Evolutionary conservation across 257 asterid genomes (phyloP).

Genomic region (Rehmannia glutinosa): DNA sequence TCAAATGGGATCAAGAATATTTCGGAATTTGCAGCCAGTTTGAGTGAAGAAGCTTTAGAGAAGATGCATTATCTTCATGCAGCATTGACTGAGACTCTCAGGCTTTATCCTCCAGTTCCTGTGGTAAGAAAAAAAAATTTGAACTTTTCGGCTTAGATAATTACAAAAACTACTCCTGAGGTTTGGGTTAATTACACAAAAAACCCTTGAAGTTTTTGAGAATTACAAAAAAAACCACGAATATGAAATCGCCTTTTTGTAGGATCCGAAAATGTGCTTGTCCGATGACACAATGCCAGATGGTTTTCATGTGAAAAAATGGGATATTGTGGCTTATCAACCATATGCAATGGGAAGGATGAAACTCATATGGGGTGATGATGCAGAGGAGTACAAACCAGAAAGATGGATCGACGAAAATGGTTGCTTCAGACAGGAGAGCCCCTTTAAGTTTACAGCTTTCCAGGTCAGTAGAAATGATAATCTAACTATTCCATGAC

Average conservation of each 20-base stretch:
- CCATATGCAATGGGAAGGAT: conserved; percentile 66
- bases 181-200: too few relatives aligned
- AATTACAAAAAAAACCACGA: too few relatives aligned
- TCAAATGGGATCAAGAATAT: too few relatives aligned
- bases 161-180: too few relatives aligned
- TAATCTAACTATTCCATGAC: background rate
- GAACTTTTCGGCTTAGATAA: too few relatives aligned
- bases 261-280: conserved; percentile 44
- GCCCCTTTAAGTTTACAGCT: conserved; percentile 57
- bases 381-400: conserved; percentile 39
- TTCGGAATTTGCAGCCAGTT: conserved; percentile 24
- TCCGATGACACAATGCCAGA: conserved; percentile 46
- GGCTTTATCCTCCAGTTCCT: conserved; percentile 54
- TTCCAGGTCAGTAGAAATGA: conserved; percentile 38
- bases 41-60: conserved; percentile 43
- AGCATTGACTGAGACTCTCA: conserved; percentile 47
- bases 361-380: conserved; percentile 49
- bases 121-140: conserved; percentile 32
- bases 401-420: conserved; percentile 50
- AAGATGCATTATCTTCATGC: conserved; percentile 59
- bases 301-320: conserved; percentile 44
- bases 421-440: conserved; percentile 38
- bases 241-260: too few relatives aligned
- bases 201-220: too few relatives aligned
- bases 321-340: conserved; percentile 40